Evolutionary conservation across 495 filamentous ascomycete genomes (phyloP).

Genomic region (Aspergillus coremiiformis): DNA sequence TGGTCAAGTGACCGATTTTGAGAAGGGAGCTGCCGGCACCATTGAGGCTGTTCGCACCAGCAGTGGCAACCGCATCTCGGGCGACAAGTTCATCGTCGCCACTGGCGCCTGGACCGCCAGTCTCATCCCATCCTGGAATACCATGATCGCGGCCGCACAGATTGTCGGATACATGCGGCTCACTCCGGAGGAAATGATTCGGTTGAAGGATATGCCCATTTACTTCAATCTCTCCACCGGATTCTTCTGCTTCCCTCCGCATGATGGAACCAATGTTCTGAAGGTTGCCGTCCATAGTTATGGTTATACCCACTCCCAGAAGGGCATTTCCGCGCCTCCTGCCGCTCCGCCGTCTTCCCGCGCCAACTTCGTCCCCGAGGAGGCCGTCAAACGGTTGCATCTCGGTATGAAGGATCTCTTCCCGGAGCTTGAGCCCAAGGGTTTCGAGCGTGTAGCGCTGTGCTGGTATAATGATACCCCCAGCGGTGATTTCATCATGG

Average conservation of each 20-base stretch:
- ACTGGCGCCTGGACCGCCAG: constrained; percentile 73
- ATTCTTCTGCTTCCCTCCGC: constrained; percentile 70
- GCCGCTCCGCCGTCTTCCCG: constrained; percentile 17
- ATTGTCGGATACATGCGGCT: constrained; percentile 62
- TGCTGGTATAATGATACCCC: constrained; percentile 83
- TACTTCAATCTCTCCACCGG: constrained; percentile 68
- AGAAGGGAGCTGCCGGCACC: constrained; percentile 26
- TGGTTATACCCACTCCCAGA: constrained; percentile 48
- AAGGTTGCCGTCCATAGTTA: constrained; percentile 74
- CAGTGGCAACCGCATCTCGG: constrained; percentile 45
- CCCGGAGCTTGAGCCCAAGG: constrained; percentile 49
- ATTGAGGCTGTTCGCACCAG: constrained; percentile 18
- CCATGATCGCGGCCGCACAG: constrained; percentile 66
- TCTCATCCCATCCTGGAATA: constrained; percentile 60
- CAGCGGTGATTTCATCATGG: constrained; percentile 66
- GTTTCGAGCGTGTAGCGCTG: constrained; percentile 56
- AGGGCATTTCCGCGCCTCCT: constrained; percentile 20
- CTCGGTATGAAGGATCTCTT: constrained; percentile 50
- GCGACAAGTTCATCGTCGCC: constrained; percentile 66
- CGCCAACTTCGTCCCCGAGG: constrained; percentile 40
- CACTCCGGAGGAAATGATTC: constrained; percentile 52
- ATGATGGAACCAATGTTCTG: constrained; percentile 32
- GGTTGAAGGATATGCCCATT: constrained; percentile 56
- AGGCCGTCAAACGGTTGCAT: constrained; percentile 49
- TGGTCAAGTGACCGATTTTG: constrained; percentile 24